Evolutionary conservation across 225 moss, liverwort and hornwort genomes (phyloP), one percentile per base, ranked within the genome.

Genomic region (Bryum argenteum): DNA sequence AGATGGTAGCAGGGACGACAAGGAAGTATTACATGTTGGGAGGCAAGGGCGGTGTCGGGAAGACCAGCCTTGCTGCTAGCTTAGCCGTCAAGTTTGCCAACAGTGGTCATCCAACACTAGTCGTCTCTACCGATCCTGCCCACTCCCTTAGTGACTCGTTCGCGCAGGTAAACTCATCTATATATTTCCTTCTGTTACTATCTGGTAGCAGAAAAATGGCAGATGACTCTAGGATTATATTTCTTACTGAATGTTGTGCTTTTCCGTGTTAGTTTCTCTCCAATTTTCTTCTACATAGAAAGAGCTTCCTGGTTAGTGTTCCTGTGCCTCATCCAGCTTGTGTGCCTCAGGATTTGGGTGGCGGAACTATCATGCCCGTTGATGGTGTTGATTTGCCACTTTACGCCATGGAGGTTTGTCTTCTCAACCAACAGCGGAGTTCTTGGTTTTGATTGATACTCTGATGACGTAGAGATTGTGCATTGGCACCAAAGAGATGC

Each of bases 81-180:
- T 73, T 95, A 39, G 95, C 95, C 22, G 95, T 95, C 44, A 95
- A 89, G 76, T 95, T 95, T 80, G 95, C 95, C 11, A 92, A 92
- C 45, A 92, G 80, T 72, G 95, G 95, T 63, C 95, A 95, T 78
- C 92, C 95, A 61, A 95, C 95, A 11, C 73, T 95, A n/a, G 95
- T 95, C 42, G 95, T 95, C 19, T 95, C 95, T 51, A 95, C 95
- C 10, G 95, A 95, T 63, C 95, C 95, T 50, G 95, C 95, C 0
- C 95, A 95, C 57, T 95, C 95, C 55, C 89, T 95, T 15, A 95
- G 95, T 70, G 95, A 95, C 85, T 95, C 95, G 5, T 95, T 95
- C 79, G 92, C 92, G 17, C 95, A 95, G 95, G 95, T 82, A 83
- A 79, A 72, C 16, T 43, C 48, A 17, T 61, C 7, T 52, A 64